phyloP scores from a whole-genome alignment of 2,329 filamentous ascomycete species.

The Dactylellina drechsleri region DNA sequence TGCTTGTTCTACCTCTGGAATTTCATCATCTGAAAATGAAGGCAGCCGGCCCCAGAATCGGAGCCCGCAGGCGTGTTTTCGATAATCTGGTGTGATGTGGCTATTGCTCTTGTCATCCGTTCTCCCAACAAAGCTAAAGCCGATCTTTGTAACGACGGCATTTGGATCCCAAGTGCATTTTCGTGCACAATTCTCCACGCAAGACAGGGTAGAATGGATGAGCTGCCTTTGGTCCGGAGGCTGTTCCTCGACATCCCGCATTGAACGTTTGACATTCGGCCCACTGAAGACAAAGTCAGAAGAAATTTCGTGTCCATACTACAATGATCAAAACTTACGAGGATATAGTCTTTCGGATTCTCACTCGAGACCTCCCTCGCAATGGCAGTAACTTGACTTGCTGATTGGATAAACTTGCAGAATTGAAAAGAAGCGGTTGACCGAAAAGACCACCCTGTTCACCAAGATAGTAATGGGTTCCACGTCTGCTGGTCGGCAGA shows the following conservation, averaged over 20 bases:
- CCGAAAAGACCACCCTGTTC: conserved; percentile 38
- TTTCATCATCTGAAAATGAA: conserved; percentile 29
- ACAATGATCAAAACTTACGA: conserved; percentile 24
- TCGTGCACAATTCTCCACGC: conserved; percentile 46
- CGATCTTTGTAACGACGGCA: conserved; percentile 38
- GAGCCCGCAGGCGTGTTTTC: conserved; percentile 49
- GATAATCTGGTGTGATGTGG: conserved; percentile 18
- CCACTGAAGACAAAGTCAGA: conserved; percentile 29
- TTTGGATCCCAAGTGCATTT: conserved; percentile 53
- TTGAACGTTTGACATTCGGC: conserved; percentile 38
- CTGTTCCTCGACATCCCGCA: conserved; percentile 35
- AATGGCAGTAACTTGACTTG: conserved; percentile 45
- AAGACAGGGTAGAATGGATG: conserved; percentile 39
- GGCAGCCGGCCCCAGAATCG: conserved; percentile 46
- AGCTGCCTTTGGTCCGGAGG: conserved; percentile 49
- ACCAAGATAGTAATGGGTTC: conserved; percentile 41
- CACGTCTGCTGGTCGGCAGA: conserved; percentile 27
- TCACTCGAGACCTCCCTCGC: conserved; percentile 47
- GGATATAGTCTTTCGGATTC: conserved; percentile 51
- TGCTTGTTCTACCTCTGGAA: conserved; percentile 2
- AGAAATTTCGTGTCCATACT: not conserved
- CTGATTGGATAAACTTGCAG: conserved; percentile 16
- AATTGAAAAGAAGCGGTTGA: conserved; percentile 1
- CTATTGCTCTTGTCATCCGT: conserved; percentile 28
- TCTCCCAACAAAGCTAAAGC: conserved; percentile 49